Evolutionary conservation across 1,139 yeast species (phyloP), one percentile per base, ranked within the genome.

Genomic region (Pichia sp.): DNA sequence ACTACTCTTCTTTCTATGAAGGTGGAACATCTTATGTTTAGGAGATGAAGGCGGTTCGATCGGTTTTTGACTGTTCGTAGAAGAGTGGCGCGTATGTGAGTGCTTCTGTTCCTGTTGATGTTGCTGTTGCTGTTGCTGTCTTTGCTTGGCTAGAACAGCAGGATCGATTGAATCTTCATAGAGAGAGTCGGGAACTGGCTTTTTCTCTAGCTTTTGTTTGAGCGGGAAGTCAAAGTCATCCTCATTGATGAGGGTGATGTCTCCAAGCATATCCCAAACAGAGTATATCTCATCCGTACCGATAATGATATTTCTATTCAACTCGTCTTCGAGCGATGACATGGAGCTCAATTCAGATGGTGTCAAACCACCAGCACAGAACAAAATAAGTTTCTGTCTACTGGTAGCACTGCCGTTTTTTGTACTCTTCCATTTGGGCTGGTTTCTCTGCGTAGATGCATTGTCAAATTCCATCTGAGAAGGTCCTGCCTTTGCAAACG

Each of bases 281-380:
- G 82, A 74, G 41, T 83, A 59, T 4, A 87, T 62, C 34, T 81
- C 77, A 52, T 84, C 94, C 6, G 94, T 80, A 0, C 98, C 98
- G 41, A 91, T 65, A 43, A 81, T 76, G 22, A 91, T 72, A 46
- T 86, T 96, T 53, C 77, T 79, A 48, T 81, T 74, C 41, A 74
- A 66, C 32, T 70, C 60, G 15, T 64, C 59, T 6, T 86, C 72
- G 33, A 87, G 66, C 48, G 85, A 93, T 49, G 85, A 81, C 12
- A 81, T 77, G 6, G 86, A 70, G 40, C 93, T 71, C 29, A 83
- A 63, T 56, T 93, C 99, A 4, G 88, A 73, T 46, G 81, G 76
- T 0, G 97, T 86, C 27, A 84, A 62, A 10, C 98, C 98, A 17
- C 99, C 99, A 1, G 93, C 83, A 27, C 87, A 73, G 53, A 77